Conservation (phyloP, 2,329 filamentous ascomycete genomes). For the Blastomyces parvus region DNA sequence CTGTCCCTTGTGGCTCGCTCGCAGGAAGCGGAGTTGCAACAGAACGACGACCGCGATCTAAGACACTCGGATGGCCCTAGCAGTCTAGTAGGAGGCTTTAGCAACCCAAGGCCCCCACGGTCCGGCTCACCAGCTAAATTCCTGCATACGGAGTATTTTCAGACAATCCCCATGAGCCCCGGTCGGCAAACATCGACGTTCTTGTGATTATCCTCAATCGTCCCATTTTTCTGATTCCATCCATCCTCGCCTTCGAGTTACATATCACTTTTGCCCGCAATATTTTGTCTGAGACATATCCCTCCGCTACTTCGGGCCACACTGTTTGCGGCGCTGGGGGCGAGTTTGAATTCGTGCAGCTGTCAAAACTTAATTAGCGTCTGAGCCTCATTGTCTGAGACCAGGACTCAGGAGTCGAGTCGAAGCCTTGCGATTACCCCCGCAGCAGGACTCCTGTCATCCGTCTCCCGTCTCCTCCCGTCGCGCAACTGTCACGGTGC, state of each 20-base stretch:
- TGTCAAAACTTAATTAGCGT: not conserved
- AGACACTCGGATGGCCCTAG: not conserved
- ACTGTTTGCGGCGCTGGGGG: not conserved
- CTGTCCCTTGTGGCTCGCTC: not conserved
- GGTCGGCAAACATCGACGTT: not conserved
- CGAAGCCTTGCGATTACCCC: not conserved
- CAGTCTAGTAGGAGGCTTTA: not conserved
- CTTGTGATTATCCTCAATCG: not conserved
- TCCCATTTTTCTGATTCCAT: not conserved
- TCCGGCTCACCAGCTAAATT: too few species aligned
- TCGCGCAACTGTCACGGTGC: not conserved
- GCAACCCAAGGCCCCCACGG: not conserved
- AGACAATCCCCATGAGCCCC: not conserved
- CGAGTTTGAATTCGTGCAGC: not conserved
- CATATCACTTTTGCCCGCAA: not conserved
- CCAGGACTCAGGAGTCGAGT: not conserved
- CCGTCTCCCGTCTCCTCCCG: not conserved
- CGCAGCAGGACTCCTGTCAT: not conserved
- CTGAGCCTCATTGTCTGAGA: not conserved
- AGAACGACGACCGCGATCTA: not conserved
- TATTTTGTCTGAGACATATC: not conserved
- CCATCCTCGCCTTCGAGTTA: not conserved
- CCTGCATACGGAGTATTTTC: not conserved
- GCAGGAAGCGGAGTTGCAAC: not conserved
- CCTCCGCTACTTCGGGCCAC: not conserved